Percentiles rank a stretch among this genome's conserved stretches.
These are phyloP conservation scores for Piper longum DNA, from an alignment of 164 flowering plant genomes.

Conservation along the genomic window DNA sequence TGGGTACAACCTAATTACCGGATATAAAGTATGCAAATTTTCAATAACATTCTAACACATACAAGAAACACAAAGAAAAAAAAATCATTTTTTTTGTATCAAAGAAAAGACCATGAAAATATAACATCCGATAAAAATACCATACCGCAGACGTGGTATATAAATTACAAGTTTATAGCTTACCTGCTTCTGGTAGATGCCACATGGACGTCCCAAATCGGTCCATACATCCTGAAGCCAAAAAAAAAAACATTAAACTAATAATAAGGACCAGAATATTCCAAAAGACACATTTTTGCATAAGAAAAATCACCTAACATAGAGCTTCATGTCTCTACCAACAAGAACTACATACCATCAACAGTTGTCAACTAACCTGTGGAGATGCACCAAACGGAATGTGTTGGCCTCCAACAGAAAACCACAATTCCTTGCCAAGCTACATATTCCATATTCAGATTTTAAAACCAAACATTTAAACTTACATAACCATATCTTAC, in stretches of 20 bases:
- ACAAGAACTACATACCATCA: background rate
- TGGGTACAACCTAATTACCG: too few relatives aligned
- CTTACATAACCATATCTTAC: background rate
- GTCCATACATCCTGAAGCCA: slow-evolving; percentile 84
- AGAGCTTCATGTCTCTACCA: background rate
- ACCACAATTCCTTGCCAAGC: slow-evolving; percentile 84
- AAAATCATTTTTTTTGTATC: too few relatives aligned
- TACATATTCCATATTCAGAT: slow-evolving; percentile 13
- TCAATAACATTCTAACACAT: too few relatives aligned
- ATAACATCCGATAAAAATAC: too few relatives aligned
- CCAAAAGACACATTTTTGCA: background rate
- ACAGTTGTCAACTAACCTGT: slow-evolving; percentile 37
- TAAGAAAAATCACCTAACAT: background rate
- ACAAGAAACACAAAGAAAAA: too few relatives aligned
- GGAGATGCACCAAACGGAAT: slow-evolving; percentile 97
- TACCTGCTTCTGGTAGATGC: slow-evolving; percentile 95
- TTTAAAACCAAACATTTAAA: slow-evolving; percentile 2
- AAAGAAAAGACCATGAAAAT: too few relatives aligned
- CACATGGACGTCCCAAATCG: slow-evolving; percentile 95
- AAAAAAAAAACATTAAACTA: slow-evolving; percentile 1
- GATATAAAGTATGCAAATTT: too few relatives aligned
- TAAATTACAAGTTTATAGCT: background rate
- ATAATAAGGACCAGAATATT: too few relatives aligned
- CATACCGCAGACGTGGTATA: too few relatives aligned
- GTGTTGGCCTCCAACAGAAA: slow-evolving; percentile 85